Percentiles rank a stretch among this genome's conserved stretches.
phyloP scores from a whole-genome alignment of 83 land plant species.

The Thuja plicata region DNA sequence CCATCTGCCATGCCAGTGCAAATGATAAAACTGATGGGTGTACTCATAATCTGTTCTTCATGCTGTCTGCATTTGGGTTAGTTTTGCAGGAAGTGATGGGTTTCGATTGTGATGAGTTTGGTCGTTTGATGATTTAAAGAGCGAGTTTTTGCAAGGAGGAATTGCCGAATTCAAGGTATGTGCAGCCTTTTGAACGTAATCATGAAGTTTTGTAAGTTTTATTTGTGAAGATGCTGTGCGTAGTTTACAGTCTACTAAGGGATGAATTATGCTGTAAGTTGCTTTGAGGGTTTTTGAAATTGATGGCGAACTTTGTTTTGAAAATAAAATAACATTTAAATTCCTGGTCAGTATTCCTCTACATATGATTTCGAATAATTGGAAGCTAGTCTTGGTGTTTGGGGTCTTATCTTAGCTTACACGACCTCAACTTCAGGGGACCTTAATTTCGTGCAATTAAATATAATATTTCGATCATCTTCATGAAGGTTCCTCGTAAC shows the following conservation, averaged over 20 bases:
- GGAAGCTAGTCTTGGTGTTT: neutral
- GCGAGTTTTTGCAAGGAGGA: neutral
- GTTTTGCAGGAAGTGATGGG: neutral
- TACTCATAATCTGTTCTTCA: neutral
- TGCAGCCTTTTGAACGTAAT: neutral
- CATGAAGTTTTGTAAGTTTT: neutral
- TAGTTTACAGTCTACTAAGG: neutral
- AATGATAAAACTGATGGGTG: neutral
- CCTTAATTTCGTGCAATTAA: neutral
- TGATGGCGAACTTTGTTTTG: neutral
- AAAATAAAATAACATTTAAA: neutral
- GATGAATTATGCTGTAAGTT: neutral
- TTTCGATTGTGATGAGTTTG: neutral
- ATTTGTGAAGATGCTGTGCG: neutral
- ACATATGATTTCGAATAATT: neutral
- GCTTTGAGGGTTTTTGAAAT: neutral
- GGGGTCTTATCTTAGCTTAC: neutral
- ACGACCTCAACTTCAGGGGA: neutral
- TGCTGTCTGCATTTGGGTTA: neutral
- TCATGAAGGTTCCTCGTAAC: neutral
- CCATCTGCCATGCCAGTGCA: neutral
- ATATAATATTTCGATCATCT: neutral
- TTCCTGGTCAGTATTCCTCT: neutral
- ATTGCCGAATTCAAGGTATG: neutral
- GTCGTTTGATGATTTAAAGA: neutral